Evolutionary conservation across 225 moss, liverwort and hornwort genomes (phyloP).

Genomic region (Ulota crispa): DNA sequence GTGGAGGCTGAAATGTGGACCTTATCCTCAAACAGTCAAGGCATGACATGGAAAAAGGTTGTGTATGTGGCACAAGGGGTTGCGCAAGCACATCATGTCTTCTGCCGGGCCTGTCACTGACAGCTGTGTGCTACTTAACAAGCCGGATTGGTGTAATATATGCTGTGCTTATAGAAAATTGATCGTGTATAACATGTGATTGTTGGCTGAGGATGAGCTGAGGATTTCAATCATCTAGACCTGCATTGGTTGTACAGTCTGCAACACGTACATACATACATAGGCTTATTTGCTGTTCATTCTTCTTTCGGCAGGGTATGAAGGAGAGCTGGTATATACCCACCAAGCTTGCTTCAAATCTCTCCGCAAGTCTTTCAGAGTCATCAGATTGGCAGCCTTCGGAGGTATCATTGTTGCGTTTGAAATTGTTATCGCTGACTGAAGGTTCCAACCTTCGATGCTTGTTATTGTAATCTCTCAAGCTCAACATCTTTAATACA

Average conservation of each 20-base stretch:
- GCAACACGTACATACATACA: background rate
- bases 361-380: constrained; percentile 88
- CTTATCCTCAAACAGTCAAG: background rate
- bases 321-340: constrained; percentile 88
- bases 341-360: constrained; percentile 79
- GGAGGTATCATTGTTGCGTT: constrained; percentile 50
- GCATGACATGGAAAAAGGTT: background rate
- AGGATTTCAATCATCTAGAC: background rate
- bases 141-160: background rate
- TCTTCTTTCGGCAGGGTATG: constrained; percentile 56
- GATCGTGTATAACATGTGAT: background rate
- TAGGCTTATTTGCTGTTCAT: constrained; percentile 17
- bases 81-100: background rate
- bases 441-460: constrained; percentile 5
- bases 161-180: background rate
- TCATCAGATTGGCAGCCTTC: constrained; percentile 57
- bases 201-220: background rate
- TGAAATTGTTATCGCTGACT: background rate
- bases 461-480: background rate
- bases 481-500: background rate
- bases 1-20: background rate
- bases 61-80: background rate
- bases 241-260: background rate
- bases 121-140: background rate
- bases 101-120: background rate